A percentile compares a stretch with the other conserved stretches of the same genome.
Evolutionary conservation across 140 eudicot genomes (phyloP).

Genomic region (Erigeron philadelphicus): DNA sequence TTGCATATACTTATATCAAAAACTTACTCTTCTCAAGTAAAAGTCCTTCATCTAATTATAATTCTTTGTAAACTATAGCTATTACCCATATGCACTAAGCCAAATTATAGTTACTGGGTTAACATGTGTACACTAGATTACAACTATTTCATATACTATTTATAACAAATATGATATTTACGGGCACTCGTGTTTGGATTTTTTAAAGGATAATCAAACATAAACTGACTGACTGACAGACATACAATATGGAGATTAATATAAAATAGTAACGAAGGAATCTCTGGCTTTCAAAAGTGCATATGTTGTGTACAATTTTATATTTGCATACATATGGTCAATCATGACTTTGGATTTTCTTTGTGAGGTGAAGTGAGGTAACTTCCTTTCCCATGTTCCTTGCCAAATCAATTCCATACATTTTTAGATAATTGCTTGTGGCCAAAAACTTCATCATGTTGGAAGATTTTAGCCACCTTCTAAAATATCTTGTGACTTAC

Average conservation of each 20-base stretch:
- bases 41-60: no score
- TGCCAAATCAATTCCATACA: slow-evolving; percentile 17
- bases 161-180: not conserved
- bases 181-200: slow-evolving; percentile 16
- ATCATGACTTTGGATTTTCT: slow-evolving; percentile 20
- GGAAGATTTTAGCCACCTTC: not conserved
- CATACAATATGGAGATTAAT: not conserved
- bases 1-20: no score
- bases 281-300: slow-evolving; percentile 24
- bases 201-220: slow-evolving; percentile 5
- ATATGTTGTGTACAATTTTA: not conserved
- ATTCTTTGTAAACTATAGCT: no score
- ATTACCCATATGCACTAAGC: no score
- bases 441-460: slow-evolving; percentile 3
- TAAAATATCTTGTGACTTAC: not conserved
- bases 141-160: not conserved
- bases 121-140: no score
- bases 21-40: no score
- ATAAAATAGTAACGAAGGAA: slow-evolving; percentile 20
- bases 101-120: no score
- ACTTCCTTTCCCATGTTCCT: slow-evolving; percentile 33
- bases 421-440: slow-evolving; percentile 1
- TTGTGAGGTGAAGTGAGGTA: slow-evolving; percentile 11
- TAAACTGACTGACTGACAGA: slow-evolving; percentile 13
- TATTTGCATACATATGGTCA: slow-evolving; percentile 28